phyloP scores from a whole-genome alignment of 1,284 basidiomycete genomes.

The Irpex lacteus region DNA sequence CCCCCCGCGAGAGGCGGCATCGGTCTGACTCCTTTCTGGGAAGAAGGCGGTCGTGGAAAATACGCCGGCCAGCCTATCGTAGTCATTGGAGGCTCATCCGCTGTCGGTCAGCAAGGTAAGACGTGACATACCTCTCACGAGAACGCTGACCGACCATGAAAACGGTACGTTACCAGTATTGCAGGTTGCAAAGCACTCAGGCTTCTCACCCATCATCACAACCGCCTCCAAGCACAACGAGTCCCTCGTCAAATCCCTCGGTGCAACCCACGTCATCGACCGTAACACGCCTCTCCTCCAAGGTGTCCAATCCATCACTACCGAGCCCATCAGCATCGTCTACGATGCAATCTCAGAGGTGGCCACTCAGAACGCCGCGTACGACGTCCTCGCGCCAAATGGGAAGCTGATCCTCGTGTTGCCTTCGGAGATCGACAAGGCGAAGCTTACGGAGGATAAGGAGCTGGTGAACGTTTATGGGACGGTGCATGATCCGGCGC shows the following conservation, averaged over 20 bases:
- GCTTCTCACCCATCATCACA: slow-evolving; percentile 27
- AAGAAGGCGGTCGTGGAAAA: slow-evolving; percentile 32
- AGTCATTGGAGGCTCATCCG: slow-evolving; percentile 42
- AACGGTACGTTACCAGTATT: slow-evolving; percentile 17
- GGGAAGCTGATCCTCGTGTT: slow-evolving; percentile 20
- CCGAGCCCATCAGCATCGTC: slow-evolving; percentile 19
- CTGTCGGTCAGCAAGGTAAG: slow-evolving; percentile 41
- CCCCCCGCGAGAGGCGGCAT: slow-evolving; percentile 26
- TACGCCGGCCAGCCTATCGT: slow-evolving; percentile 37
- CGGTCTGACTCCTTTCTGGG: slow-evolving; percentile 27
- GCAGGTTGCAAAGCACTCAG: slow-evolving; percentile 28
- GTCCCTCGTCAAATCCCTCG: slow-evolving; percentile 26
- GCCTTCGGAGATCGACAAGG: slow-evolving; percentile 6
- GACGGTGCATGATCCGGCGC: slow-evolving; percentile 31
- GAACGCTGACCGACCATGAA: no score
- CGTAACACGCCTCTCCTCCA: slow-evolving; percentile 4
- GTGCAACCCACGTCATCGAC: slow-evolving; percentile 25
- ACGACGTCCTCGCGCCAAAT: slow-evolving; percentile 17
- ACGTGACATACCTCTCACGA: not conserved
- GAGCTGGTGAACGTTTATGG: slow-evolving; percentile 14
- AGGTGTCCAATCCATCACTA: slow-evolving; percentile 18
- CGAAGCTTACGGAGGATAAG: slow-evolving; percentile 12
- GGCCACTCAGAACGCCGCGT: slow-evolving; percentile 20
- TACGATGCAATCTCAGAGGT: slow-evolving; percentile 27
- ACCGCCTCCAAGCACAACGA: slow-evolving; percentile 30